A percentile compares a stretch with the other conserved stretches of the same genome.
These are phyloP conservation scores for Sordariomycetes sp. DNA, from an alignment of 2,329 filamentous ascomycete species.

Conservation along the genomic window DNA sequence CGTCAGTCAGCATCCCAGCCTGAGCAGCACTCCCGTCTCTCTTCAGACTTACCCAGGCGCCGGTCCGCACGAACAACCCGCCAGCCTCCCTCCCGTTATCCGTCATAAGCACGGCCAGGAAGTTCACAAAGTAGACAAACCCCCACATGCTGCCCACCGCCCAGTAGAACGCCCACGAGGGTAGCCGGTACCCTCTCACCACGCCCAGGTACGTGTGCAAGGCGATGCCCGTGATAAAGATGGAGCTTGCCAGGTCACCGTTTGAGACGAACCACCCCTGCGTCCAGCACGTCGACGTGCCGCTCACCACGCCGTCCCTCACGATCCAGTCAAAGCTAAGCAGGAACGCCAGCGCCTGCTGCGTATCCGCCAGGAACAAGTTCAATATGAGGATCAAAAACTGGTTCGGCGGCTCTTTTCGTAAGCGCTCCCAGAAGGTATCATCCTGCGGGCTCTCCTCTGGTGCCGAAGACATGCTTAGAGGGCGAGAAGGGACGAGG, in stretches of 20 bases:
- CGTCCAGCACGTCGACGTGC: conserved; percentile 42
- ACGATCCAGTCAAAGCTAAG: conserved; percentile 50
- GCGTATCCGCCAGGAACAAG: conserved; percentile 56
- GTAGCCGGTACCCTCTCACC: conserved; percentile 41
- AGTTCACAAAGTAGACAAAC: conserved; percentile 46
- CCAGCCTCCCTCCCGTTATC: conserved; percentile 26
- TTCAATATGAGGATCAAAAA: conserved; percentile 62
- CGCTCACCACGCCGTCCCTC: conserved; percentile 40
- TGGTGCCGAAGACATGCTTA: neutral
- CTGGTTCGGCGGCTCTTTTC: conserved; percentile 43
- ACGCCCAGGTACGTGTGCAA: conserved; percentile 56
- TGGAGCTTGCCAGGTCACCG: conserved; percentile 54
- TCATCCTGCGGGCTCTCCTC: conserved; percentile 6
- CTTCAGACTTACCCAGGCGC: conserved; percentile 43
- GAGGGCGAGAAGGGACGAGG: conserved; percentile 4
- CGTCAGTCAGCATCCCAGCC: neutral
- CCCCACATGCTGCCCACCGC: conserved; percentile 41
- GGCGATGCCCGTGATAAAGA: conserved; percentile 57
- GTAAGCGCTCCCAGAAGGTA: conserved; percentile 12
- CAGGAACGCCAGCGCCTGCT: conserved; percentile 54
- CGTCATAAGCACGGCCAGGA: conserved; percentile 36
- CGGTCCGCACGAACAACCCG: conserved; percentile 52
- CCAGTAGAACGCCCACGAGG: conserved; percentile 36
- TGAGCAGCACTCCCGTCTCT: neutral
- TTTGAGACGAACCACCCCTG: conserved; percentile 62